Evolutionary conservation across 257 asterid genomes (phyloP).

Genomic region (Phtheirospermum japonicum): DNA sequence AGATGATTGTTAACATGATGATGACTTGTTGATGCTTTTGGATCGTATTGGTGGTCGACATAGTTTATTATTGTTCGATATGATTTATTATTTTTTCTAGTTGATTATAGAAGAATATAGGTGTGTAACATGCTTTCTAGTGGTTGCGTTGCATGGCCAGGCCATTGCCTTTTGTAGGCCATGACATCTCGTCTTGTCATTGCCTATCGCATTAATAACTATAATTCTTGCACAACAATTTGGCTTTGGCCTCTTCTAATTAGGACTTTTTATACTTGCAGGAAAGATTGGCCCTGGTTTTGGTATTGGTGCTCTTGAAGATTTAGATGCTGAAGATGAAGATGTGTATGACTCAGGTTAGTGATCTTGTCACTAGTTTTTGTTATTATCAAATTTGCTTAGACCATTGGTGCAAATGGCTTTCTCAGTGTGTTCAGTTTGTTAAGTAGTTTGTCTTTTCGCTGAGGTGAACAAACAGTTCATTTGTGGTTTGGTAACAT

Average conservation of each 20-base stretch:
- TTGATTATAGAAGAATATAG: too few species aligned
- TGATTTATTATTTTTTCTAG: background rate
- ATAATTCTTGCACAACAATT: background rate
- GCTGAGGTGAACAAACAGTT: background rate
- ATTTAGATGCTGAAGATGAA: conserved; percentile 90
- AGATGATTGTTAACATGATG: background rate
- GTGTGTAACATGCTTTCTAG: background rate
- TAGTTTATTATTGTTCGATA: background rate
- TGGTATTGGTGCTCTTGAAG: conserved; percentile 97
- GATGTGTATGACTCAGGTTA: conserved; percentile 83
- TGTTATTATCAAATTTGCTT: conserved; percentile 12
- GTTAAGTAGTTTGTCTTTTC: background rate
- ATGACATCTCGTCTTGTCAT: background rate
- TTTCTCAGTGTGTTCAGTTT: background rate
- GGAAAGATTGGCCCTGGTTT: conserved; percentile 92
- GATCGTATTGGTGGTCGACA: background rate
- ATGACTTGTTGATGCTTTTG: background rate
- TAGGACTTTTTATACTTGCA: conserved; percentile 35
- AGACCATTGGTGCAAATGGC: conserved; percentile 7
- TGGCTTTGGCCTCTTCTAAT: conserved; percentile 25
- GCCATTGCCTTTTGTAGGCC: too few species aligned
- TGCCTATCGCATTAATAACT: background rate
- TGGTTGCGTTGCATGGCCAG: background rate
- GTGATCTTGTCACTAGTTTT: conserved; percentile 24
- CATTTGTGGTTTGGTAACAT: conserved; percentile 3